Evolutionary conservation across 1,284 basidiomycete genomes (phyloP).

Genomic region (Trichosporon faecale): DNA sequence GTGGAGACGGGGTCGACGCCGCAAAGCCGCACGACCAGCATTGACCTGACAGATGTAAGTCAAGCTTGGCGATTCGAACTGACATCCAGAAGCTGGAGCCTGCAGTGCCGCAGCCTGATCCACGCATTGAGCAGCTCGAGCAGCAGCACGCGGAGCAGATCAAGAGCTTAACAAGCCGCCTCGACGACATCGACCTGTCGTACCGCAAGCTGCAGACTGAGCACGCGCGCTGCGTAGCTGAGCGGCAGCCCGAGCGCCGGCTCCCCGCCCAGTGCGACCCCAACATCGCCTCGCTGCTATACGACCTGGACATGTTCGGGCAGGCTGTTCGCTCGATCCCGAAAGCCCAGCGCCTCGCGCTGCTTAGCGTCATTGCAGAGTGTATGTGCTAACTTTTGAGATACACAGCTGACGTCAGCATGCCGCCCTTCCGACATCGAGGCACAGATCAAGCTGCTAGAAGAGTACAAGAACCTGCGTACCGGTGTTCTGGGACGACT

Average conservation of each 20-base stretch:
- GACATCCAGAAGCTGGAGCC: background rate
- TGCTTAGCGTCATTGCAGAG: conserved; percentile 34
- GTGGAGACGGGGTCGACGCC: background rate
- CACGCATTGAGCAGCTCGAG: background rate
- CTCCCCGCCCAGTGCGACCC: background rate
- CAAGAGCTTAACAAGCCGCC: background rate
- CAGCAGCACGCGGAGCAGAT: background rate
- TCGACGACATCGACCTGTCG: conserved; percentile 23
- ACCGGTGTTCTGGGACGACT: conserved; percentile 76
- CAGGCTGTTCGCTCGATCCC: conserved; percentile 25
- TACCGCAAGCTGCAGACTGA: conserved; percentile 28
- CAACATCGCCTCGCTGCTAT: conserved; percentile 8
- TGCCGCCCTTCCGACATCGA: conserved; percentile 48
- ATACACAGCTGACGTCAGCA: conserved; percentile 25
- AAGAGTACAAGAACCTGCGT: conserved; percentile 73
- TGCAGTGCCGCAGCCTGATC: background rate
- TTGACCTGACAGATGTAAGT: background rate
- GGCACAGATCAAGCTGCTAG: conserved; percentile 70
- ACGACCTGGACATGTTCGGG: conserved; percentile 20
- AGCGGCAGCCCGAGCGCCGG: conserved; percentile 10
- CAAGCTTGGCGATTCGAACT: background rate
- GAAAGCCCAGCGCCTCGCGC: conserved; percentile 29
- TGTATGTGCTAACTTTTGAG: conserved; percentile 23
- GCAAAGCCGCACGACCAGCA: background rate
- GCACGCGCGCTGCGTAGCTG: conserved; percentile 28